Percentiles rank a stretch among this genome's conserved stretches.
phyloP scores from a whole-genome alignment of 2,329 filamentous ascomycete genomes.

The Scleromitrula shiraiana region DNA sequence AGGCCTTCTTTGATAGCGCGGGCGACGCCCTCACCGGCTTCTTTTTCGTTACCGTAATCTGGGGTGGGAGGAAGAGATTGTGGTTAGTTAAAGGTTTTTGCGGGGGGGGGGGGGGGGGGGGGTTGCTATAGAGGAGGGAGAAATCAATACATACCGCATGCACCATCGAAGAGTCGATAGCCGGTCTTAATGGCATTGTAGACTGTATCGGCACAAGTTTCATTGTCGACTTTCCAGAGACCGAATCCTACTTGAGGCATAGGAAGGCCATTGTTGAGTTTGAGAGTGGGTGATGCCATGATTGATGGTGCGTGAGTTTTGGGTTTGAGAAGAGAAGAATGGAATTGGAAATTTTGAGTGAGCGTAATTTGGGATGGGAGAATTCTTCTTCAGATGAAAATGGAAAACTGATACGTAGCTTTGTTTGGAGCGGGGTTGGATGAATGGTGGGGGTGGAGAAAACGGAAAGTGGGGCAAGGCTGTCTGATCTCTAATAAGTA shows the following conservation, averaged over 20 bases:
- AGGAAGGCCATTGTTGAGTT: conserved; percentile 39
- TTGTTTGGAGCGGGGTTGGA: neutral
- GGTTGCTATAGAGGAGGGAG: neutral
- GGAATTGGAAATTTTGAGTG: neutral
- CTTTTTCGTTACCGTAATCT: conserved; percentile 81
- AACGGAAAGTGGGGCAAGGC: neutral
- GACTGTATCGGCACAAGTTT: conserved; percentile 56
- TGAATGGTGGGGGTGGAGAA: neutral
- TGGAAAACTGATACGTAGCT: too few relatives aligned
- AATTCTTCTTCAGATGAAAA: too few relatives aligned
- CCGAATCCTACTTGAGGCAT: conserved; percentile 58
- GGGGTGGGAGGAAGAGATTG: neutral
- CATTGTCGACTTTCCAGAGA: conserved; percentile 63
- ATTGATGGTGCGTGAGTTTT: conserved; percentile 1
- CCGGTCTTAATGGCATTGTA: conserved; percentile 58
- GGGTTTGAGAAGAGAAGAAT: neutral
- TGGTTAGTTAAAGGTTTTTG: neutral
- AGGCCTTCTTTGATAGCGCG: conserved; percentile 75
- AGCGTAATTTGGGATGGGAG: too few relatives aligned
- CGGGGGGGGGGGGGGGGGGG: neutral
- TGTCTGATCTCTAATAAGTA: too few relatives aligned
- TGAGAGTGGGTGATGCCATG: conserved; percentile 33
- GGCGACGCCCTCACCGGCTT: conserved; percentile 67
- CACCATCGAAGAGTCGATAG: conserved; percentile 53
- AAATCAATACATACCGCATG: conserved; percentile 38